Evolutionary conservation across 192 early-diverging fungal species (phyloP).

Genomic region (Coemansia sp.): DNA sequence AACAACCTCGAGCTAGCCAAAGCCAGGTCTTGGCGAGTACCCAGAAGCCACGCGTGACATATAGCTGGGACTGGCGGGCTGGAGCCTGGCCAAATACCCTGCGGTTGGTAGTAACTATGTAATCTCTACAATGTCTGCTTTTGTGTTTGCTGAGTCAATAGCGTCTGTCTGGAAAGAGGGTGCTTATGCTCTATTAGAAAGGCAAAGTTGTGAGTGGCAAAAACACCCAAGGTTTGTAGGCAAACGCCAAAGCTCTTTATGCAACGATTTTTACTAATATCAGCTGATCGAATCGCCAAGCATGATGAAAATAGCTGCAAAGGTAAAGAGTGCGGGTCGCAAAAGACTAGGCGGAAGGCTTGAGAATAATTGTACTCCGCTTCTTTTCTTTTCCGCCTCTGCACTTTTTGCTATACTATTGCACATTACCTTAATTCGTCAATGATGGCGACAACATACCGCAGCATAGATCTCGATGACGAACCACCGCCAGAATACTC

Average conservation of each 20-base stretch:
- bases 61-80: too few relatives aligned
- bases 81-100: too few relatives aligned
- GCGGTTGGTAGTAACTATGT: too few relatives aligned
- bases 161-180: too few relatives aligned
- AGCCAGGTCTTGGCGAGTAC: not conserved
- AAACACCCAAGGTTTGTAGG: too few relatives aligned
- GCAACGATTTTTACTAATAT: not conserved
- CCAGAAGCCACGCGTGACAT: not conserved
- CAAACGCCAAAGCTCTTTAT: too few relatives aligned
- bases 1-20: not conserved
- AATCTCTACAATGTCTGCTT: too few relatives aligned
- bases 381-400: not conserved
- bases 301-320: not conserved
- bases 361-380: not conserved
- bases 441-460: constrained; percentile 11
- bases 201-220: too few relatives aligned
- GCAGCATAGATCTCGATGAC: constrained; percentile 6
- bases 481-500: constrained; percentile 42
- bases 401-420: not conserved
- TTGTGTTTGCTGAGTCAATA: too few relatives aligned
- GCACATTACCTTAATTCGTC: not conserved
- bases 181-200: too few relatives aligned
- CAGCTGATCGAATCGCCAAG: not conserved
- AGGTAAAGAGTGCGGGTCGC: not conserved
- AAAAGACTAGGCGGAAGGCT: not conserved